These are phyloP conservation scores for Creolimax fragrantissima DNA, from an alignment of 78 protist genomes.

Conservation along the genomic window DNA sequence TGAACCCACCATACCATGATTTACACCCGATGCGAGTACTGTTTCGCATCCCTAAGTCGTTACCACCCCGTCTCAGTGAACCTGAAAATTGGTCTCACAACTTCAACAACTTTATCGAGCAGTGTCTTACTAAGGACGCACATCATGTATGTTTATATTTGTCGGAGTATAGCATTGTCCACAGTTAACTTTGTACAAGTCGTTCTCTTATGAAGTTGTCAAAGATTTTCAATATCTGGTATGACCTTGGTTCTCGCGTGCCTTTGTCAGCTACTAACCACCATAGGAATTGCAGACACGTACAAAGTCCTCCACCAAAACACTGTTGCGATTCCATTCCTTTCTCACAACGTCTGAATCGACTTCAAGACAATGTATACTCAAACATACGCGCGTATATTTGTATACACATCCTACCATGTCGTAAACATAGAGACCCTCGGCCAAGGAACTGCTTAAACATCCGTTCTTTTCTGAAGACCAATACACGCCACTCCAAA, in stretches of 20 bases:
- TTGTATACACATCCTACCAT: background rate
- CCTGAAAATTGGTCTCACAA: constrained; percentile 48
- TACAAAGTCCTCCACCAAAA: too few species aligned
- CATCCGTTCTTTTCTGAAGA: background rate
- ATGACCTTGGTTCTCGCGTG: too few species aligned
- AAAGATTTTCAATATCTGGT: too few species aligned
- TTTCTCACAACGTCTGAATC: too few species aligned
- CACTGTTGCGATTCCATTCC: too few species aligned
- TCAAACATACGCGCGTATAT: constrained; percentile 42
- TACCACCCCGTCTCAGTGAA: constrained; percentile 52
- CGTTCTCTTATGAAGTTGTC: too few species aligned
- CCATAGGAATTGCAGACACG: too few species aligned
- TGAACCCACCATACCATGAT: constrained; percentile 40
- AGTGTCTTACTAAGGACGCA: constrained; percentile 67
- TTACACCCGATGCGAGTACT: constrained; percentile 58
- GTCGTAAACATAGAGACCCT: background rate
- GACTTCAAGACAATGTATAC: too few species aligned
- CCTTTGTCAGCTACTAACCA: too few species aligned
- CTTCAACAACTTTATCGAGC: constrained; percentile 59
- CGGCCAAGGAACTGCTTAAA: background rate
- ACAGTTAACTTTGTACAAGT: too few species aligned
- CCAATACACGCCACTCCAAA: background rate
- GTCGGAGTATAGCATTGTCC: too few species aligned
- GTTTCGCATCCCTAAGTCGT: constrained; percentile 49
- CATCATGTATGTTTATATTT: constrained; percentile 31